Base-by-base conservation (phyloP, 306 rosid genomes). In the Quercus glauca region DNA sequence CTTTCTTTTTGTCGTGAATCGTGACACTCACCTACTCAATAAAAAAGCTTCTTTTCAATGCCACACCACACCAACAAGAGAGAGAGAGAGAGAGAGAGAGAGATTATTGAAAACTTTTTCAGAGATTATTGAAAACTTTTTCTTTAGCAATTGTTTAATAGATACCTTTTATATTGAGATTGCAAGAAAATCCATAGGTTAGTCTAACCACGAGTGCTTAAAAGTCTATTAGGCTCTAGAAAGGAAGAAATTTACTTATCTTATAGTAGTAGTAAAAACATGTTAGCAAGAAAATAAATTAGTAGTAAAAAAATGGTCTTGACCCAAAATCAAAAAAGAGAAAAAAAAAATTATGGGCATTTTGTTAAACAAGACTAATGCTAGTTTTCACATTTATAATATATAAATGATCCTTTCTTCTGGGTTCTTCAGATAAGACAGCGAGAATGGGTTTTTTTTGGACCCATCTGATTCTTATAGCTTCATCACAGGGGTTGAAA, bases 1-100 rank as follows among this genome's bases (percentile, higher is more conserved):
- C 83, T 43, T 86, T 58, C 83, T 75, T 83, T 81, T 76, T 88
- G 82, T 87, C 86, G 91, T 88, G 94, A 49, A 49, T 94, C 91
- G 58, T 86, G 84, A 81, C 52, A 75, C 59, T 85, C 80, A 83
- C 83, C 85, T 71, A 55, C 82, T 85, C 76, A 59, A 57, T 69
- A 41, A 82, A 53, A 84, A 84, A 76, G 89, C 76, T 78, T 86
- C 78, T 56, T 87, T 92, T 77, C 5, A 49, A 11, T 13, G 17
- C 53, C 53, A 49, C 53, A 12, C 45, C 41, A 5, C 45, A 41
- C 45, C 45, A 41, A 41, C 45, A 20, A 21, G 35, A 74, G 55
- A 64, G 78, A 73, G 55, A 74, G 55, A 64, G 78, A 73, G 55
- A 56, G 72, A 80, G 78, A 35, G 31, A 55, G 17, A 6, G 43